phyloP scores from a whole-genome alignment of 2,329 filamentous ascomycete genomes.

The Geosmithia morbida region DNA sequence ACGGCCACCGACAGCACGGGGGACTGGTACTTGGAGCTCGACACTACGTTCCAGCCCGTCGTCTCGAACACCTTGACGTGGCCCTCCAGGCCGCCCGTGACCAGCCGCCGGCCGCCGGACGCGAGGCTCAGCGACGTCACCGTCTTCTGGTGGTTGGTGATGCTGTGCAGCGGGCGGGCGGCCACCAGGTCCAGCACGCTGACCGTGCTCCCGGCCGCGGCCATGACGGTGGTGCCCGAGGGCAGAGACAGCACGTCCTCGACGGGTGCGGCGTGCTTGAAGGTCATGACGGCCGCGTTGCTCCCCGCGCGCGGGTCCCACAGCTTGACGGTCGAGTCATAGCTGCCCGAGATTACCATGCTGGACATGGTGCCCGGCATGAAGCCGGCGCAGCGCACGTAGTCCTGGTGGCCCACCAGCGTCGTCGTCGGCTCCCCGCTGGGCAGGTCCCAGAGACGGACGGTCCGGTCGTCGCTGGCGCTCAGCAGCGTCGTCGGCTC shows the following conservation, averaged over 20 bases:
- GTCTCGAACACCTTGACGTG: conserved; percentile 97
- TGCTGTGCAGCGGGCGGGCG: conserved; percentile 71
- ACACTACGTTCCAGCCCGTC: conserved; percentile 88
- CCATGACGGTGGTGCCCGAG: conserved; percentile 74
- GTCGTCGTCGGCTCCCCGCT: conserved; percentile 60
- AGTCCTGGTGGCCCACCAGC: conserved; percentile 81
- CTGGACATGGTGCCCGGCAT: conserved; percentile 62
- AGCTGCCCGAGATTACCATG: conserved; percentile 78
- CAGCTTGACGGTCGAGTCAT: conserved; percentile 82
- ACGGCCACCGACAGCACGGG: conserved; percentile 78
- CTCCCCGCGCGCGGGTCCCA: conserved; percentile 76
- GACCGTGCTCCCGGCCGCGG: conserved; percentile 73
- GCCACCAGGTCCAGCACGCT: conserved; percentile 88
- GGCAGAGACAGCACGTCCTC: conserved; percentile 81
- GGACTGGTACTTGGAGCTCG: conserved; percentile 81
- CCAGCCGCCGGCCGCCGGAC: conserved; percentile 63
- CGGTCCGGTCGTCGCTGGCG: conserved; percentile 82
- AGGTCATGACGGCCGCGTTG: conserved; percentile 65
- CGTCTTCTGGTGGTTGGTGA: conserved; percentile 95
- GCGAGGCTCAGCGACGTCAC: conserved; percentile 78
- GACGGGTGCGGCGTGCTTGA: conserved; percentile 83
- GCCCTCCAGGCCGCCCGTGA: conserved; percentile 83
- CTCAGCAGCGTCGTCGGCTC: conserved; percentile 79
- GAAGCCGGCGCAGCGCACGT: conserved; percentile 77
- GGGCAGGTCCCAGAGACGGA: conserved; percentile 87